Base-by-base conservation (phyloP, 805 yeast genomes). In the Pichia rugopelliculosa region DNA sequence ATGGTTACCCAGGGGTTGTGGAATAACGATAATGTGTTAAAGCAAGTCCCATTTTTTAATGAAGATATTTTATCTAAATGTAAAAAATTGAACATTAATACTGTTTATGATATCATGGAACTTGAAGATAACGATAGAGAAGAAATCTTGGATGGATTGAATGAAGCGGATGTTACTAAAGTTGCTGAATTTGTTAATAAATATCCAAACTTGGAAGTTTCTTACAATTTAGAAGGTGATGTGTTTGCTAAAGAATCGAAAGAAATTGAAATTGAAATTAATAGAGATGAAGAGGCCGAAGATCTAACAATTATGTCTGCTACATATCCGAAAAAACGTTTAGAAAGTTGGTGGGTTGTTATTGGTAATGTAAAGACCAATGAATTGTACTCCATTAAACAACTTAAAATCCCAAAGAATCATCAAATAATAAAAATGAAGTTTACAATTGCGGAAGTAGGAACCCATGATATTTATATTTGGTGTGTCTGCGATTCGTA, bases 401-500 rank as follows among this genome's bases (percentile, higher is more conserved):
- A 82, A 60, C 70, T 84, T 0, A 62, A 74, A 0, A 66, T 87
- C 3, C 60, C 69, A 10, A 72, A 75, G 51, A 80, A 80, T 51
- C 61, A 63, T 1, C 86, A 82, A 59, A 58, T 63, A 4, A 71
- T 82, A 15, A 68, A 67, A 7, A 53, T 91, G 39, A 75, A 73
- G 24, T 77, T 86, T 50, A 68, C 78, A 0, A 57, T 87, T 10
- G 80, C 87, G 0, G 71, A 66, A 4, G 61, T 76, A 4, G 96
- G 96, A 0, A 60, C 69, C 6, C 85, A 82, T 47, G 60, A 72
- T 17, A 64, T 90, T 23, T 76, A 81, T 0, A 68, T 88, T 1
- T 90, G 95, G 95, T 81, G 91, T 59, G 77, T 90, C 61, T 85
- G 96, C 66, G 97, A 90, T 58, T 82, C 95, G 0, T 91, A 90